Evolutionary conservation across 257 asterid genomes (phyloP).

Genomic region (Solanum verrucosum): DNA sequence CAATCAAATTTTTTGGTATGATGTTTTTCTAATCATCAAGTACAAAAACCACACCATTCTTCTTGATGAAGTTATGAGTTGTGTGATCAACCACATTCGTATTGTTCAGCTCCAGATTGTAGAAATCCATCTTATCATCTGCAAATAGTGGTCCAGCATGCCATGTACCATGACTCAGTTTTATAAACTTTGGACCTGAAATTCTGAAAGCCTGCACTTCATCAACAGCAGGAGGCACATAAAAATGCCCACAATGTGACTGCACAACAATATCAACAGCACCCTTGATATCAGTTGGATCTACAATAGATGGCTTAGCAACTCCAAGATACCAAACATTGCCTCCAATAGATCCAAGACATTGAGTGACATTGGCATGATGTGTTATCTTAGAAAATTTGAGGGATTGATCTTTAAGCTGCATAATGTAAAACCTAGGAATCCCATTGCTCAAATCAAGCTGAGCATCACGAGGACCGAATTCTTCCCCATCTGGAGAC

Average conservation of each 20-base stretch:
- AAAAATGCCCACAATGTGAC: constrained; percentile 60
- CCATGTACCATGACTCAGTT: constrained; percentile 75
- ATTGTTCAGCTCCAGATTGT: constrained; percentile 72
- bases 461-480: constrained; percentile 77
- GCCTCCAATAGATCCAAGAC: constrained; percentile 82
- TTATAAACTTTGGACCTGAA: constrained; percentile 79
- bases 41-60: constrained; percentile 33
- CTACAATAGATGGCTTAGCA: constrained; percentile 65
- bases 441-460: constrained; percentile 70
- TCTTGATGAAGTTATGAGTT: constrained; percentile 36
- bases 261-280: constrained; percentile 17
- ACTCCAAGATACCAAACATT: constrained; percentile 92
- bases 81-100: constrained; percentile 95
- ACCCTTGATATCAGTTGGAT: constrained; percentile 8
- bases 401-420: constrained; percentile 48
- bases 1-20: neutral
- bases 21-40: constrained; percentile 32
- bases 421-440: constrained; percentile 92
- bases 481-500: constrained; percentile 58
- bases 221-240: constrained; percentile 60
- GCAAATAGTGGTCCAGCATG: constrained; percentile 91
- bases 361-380: constrained; percentile 86
- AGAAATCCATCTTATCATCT: constrained; percentile 60
- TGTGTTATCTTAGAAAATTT: constrained; percentile 65
- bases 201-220: constrained; percentile 62